A percentile compares a stretch with the other conserved stretches of the same genome.
phyloP scores from a whole-genome alignment of 129 eudicot genomes.

The Artemisia annua region DNA sequence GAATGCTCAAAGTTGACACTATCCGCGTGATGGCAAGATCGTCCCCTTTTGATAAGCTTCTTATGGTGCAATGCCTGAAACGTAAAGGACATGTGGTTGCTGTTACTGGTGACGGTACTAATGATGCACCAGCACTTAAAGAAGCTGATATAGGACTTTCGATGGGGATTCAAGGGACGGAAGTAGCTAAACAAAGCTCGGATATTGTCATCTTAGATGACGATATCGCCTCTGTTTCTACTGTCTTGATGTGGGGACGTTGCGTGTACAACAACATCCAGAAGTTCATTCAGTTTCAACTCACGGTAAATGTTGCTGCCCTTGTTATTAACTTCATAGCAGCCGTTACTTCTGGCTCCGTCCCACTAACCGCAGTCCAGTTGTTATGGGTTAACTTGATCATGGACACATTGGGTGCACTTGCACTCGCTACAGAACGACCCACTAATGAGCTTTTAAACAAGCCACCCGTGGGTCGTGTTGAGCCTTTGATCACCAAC shows the following conservation, averaged over 20 bases:
- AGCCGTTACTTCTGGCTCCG: constrained; percentile 75
- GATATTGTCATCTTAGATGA: constrained; percentile 86
- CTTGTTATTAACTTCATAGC: constrained; percentile 80
- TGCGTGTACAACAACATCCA: constrained; percentile 87
- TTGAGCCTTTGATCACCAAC: constrained; percentile 77
- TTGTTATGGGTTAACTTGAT: constrained; percentile 84
- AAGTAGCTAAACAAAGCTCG: constrained; percentile 86
- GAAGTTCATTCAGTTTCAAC: constrained; percentile 83
- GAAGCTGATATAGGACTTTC: constrained; percentile 94
- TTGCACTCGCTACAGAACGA: constrained; percentile 81
- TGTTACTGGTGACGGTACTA: constrained; percentile 91
- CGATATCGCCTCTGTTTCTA: constrained; percentile 71
- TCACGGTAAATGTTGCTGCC: constrained; percentile 83
- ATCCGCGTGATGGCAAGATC: constrained; percentile 94
- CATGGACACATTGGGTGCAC: constrained; percentile 87
- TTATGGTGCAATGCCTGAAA: constrained; percentile 81
- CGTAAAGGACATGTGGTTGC: constrained; percentile 87
- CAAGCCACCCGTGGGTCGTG: constrained; percentile 76
- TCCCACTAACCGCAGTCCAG: constrained; percentile 85
- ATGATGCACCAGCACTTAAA: constrained; percentile 84
- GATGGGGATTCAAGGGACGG: constrained; percentile 94
- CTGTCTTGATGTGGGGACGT: constrained; percentile 75
- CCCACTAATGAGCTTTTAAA: constrained; percentile 75
- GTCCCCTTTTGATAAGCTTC: constrained; percentile 79
- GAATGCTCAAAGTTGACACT: constrained; percentile 47